Evolutionary conservation across 2,329 filamentous ascomycete species (phyloP), one percentile per base, ranked within the genome.

Genomic region (Colletotrichum phormii): DNA sequence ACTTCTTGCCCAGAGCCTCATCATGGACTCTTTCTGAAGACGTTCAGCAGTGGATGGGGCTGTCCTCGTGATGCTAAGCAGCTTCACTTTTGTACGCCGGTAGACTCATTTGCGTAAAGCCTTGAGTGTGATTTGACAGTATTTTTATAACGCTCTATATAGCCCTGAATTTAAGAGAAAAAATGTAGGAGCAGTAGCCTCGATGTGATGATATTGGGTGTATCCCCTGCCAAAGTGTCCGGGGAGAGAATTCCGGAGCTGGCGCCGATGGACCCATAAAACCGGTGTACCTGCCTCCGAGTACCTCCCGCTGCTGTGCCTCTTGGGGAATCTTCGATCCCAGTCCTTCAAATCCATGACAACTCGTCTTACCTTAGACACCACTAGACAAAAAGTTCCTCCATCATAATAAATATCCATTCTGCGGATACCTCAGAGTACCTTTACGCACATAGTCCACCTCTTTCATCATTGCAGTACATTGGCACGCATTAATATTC

Each of bases 241-340:
- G 1, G 42, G 42, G 3, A 6, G 18, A 8, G 18, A 1, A 5
- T n/a, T 15, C 5, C 64, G 55, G 64, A 59, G 51, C 29, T 61
- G 55, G 66, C 55, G 61, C 71, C 61, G 66, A n/a, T n/a, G 29
- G 61, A 6, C 13, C 66, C 46, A 51, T 18, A 6, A 12, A 15
- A n/a, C 29, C 26, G 61, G 24, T 26, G 35, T 58, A 31, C 31
- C 6, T 49, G 3, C 42, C 42, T 49, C 18, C 42, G 42, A 18
- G 42, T 49, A 49, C 18, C 18, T 49, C 18, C n/a, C 42, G 18
- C 42, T 18, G 3, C 42, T 42, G 37, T 3, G 37, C 37, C 37
- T 42, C 13, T 42, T 42, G 15, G 15, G 6, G 6, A 49, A 4
- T 49, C 42, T 11, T 1, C 42, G n/a, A n/a, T 46, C 26, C 26